Evolutionary conservation across 768 basidiomycete species (phyloP), one percentile per base, ranked within the genome.

Genomic region (Scleroderma bovista): DNA sequence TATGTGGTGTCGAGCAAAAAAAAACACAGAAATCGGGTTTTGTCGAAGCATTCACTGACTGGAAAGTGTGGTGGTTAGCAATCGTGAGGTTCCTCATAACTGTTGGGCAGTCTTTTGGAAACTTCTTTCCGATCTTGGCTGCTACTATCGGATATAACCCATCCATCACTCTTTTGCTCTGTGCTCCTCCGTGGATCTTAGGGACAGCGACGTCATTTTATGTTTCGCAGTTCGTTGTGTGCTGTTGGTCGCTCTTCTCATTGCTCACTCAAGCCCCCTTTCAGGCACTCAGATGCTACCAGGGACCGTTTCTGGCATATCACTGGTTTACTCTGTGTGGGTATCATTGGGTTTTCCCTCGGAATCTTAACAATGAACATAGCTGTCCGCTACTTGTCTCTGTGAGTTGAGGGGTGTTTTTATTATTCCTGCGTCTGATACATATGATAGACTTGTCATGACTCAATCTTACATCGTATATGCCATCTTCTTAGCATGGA

Each of bases 31-130:
- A 64, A 16, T 62, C 69, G 26, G 84, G 83, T 6, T 61, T 88
- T 6, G 51, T 63, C 10, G 59, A 81, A 55, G 83, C 85, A 13
- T 22, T 86, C 43, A 71, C 69, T 23, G 88, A 91, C 60, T 81
- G 82, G 83, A 84, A 80, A 64, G 84, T 91, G 22, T 91, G 86
- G 83, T 84, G 77, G 77, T 70, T 91, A 42, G 75, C 84, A 16
- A 51, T 86, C n/a, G 74, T 80, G 1, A 63, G 85, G 46, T 77
- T 76, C 9, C 75, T 75, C 51, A 72, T 78, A 64, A n/a, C 40
- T 34, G 24, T 83, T 19, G 78, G 80, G 3, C 60, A 84, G n/a
- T 79, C 77, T 4, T 87, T 88, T 73, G 84, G 84, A 63, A 81
- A 80, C 12, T 87, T 80, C 63, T 87, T 88, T 69, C 86, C 83